Base-by-base conservation (phyloP, 768 basidiomycete genomes). In the Lanmaoa rubissima region DNA sequence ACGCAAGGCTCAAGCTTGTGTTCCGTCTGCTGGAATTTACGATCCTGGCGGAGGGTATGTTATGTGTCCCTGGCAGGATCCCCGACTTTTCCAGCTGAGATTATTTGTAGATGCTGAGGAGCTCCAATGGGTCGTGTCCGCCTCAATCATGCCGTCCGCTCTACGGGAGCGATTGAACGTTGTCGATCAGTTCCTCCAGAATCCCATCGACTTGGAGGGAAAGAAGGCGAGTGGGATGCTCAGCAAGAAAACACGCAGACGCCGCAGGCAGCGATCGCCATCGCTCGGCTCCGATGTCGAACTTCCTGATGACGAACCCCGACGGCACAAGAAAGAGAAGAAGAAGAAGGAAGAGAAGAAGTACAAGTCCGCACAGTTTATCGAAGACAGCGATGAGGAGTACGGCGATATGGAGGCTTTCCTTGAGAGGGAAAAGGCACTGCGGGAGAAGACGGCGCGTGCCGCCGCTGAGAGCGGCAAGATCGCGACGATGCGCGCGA, bases 311-410 rank as follows among this genome's bases (percentile, higher is more conserved):
- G 77, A 76, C 38, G 70, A 68, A 43, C 65, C 70, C 54, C 67
- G 65, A 61, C 70, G 66, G 24, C 69, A 64, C 57, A 77, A 74
- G 75, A 61, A 73, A 65, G 75, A 74, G 54, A 83, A 78, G 70
- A 84, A 81, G 70, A 78, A 76, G 62, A 86, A 83, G 68, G 88
- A 90, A 68, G 82, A 82, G 68, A 81, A 85, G 74, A 76, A 77
- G 57, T 94, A 90, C 78, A 94, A 93, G 71, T 91, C 88, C 8
- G 92, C 92, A 11, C 88, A 92, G 70, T 91, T 95, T 69, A 94
- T 96, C 69, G 86, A 90, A 67, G 94, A 97, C 73, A 92, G 90
- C 59, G 94, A 97, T 64, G 87, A 78, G 53, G 91, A 92, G 69
- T 84, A 84, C 55, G 90, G 82, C 16, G 86, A 89, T 66, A 87